phyloP scores from a whole-genome alignment of 2,329 filamentous ascomycete genomes.

The Blastomyces percursus region DNA sequence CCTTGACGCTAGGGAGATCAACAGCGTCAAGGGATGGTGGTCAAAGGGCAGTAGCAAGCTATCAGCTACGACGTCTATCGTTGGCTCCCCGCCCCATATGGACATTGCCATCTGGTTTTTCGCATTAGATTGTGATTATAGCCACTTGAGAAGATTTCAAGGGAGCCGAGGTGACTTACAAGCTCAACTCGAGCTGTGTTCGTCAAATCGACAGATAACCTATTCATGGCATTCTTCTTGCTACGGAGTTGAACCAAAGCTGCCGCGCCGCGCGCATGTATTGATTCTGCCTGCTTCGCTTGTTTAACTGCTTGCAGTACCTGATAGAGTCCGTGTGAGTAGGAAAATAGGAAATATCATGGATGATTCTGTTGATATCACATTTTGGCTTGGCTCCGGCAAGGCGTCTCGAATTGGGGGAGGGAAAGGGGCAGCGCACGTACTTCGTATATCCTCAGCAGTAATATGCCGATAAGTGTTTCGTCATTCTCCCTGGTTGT shows the following conservation, averaged over 20 bases:
- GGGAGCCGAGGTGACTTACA: neutral
- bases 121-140: neutral
- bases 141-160: neutral
- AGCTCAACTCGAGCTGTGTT: neutral
- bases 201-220: neutral
- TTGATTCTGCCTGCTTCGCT: neutral
- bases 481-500: neutral
- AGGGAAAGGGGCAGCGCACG: neutral
- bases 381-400: neutral
- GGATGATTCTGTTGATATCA: neutral
- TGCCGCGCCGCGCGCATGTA: neutral
- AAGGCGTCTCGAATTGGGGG: neutral
- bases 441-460: neutral
- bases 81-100: neutral
- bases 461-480: neutral
- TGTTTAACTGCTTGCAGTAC: neutral
- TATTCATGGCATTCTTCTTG: neutral
- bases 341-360: neutral
- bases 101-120: neutral
- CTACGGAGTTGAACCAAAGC: neutral
- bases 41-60: neutral
- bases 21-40: neutral
- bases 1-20: neutral
- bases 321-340: neutral
- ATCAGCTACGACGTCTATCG: neutral